Base-by-base conservation (phyloP, 2,329 filamentous ascomycete species). In the Phyllosticta capitalensis region DNA sequence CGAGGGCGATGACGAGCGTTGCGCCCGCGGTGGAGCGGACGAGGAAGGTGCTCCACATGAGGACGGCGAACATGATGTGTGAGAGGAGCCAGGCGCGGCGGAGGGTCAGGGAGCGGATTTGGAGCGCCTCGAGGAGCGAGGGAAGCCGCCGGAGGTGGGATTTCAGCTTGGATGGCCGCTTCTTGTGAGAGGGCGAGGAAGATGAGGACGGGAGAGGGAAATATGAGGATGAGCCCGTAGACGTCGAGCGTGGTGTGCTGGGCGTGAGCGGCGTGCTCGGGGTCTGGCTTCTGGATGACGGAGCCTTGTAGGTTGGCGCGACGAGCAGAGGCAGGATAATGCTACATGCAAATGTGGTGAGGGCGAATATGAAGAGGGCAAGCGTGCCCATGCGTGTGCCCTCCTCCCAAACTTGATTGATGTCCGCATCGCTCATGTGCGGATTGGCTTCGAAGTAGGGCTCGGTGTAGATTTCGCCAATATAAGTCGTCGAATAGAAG, bases 401-500 rank as follows among this genome's bases (percentile, higher is more conserved):
- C 61, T 86, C 79, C 71, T 95, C 91, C 79, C 92, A 96, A 1
- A 92, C 80, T 55, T 79, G 74, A 67, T 96, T 86, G 61, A 96
- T 84, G 66, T 96, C 85, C 17, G 82, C 79, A 0, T 86, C 81
- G 0, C 85, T 82, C 79, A 96, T 87, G 70, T 92, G 76, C 0
- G 90, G 91, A 65, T 96, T 88, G 56, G 82, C 77, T 64, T 85
- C 80, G 56, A 96, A 85, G 65, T 82, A 88, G 0, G 90, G 90
- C 69, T 96, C 87, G 19, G 90, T 88, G 67, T 96, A 96, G 60
- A 97, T 89, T 69, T 96, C 90, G 63, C 89, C 92, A 65, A 96
- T 88, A 72, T 94, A 97, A 19, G 90, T 95, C 1, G 91, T 95
- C 5, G 90, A 90, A 76, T 97, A 97, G 75, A 95, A 96, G 2